A percentile compares a stretch with the other conserved stretches of the same genome.
phyloP scores from a whole-genome alignment of 257 asterid species.

The Gardenia jasminoides region DNA sequence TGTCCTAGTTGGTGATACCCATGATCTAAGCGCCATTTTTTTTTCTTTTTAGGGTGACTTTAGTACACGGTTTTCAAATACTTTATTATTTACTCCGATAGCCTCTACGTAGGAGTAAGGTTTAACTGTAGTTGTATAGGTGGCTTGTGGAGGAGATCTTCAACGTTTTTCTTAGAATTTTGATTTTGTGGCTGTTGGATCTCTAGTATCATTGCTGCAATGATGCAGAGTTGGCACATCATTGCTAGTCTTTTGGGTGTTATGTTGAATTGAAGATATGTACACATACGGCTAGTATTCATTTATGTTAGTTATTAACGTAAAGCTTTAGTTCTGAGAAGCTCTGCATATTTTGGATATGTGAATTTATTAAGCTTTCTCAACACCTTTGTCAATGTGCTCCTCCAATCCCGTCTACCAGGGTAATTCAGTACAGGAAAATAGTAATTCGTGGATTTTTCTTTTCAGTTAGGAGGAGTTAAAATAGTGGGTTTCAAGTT shows the following conservation, averaged over 20 bases:
- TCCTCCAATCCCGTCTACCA: not conserved
- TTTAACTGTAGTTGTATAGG: constrained; percentile 1
- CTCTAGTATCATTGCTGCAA: not conserved
- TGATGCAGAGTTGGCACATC: not conserved
- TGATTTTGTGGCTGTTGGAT: not conserved
- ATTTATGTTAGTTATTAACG: not conserved
- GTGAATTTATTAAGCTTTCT: not conserved
- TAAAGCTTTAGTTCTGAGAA: too few species aligned
- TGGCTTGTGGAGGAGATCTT: constrained; percentile 11
- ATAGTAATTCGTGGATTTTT: not conserved
- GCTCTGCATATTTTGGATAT: not conserved
- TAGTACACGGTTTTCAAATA: not conserved
- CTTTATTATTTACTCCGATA: not conserved
- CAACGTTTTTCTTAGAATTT: not conserved
- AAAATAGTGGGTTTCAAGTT: constrained; percentile 22
- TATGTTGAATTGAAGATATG: not conserved
- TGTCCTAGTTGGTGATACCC: too few species aligned
- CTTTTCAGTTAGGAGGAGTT: constrained; percentile 32
- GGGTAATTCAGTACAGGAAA: not conserved
- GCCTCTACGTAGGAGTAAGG: not conserved
- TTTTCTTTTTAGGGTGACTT: not conserved
- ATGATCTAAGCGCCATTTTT: not conserved
- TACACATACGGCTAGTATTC: not conserved
- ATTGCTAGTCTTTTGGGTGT: not conserved
- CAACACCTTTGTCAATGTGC: not conserved